These are phyloP conservation scores for Acanthamoeba healyi DNA, from an alignment of 208 protist species.

Conservation along the genomic window DNA sequence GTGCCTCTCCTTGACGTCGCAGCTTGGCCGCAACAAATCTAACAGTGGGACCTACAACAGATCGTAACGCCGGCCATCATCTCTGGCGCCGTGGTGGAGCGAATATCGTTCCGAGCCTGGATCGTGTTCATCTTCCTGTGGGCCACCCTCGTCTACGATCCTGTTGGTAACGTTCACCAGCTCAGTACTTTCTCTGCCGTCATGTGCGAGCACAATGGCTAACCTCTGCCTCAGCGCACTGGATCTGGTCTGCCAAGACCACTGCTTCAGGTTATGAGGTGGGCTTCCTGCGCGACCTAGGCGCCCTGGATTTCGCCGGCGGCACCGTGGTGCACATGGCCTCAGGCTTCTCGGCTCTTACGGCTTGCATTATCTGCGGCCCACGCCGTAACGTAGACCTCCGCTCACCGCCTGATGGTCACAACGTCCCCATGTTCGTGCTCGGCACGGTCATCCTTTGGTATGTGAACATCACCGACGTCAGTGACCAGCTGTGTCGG, in stretches of 20 bases:
- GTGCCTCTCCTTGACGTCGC: too few relatives aligned
- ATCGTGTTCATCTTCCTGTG: slow-evolving; percentile 57
- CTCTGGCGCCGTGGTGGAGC: slow-evolving; percentile 53
- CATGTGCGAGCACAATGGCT: background rate
- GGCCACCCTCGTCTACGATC: slow-evolving; percentile 67
- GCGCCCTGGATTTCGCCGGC: slow-evolving; percentile 80
- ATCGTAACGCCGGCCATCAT: slow-evolving; percentile 66
- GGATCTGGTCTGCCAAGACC: slow-evolving; percentile 47
- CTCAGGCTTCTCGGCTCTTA: slow-evolving; percentile 69
- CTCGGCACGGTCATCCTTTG: slow-evolving; percentile 38
- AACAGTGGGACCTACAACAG: background rate
- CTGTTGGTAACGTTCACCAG: too few relatives aligned
- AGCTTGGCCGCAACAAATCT: background rate
- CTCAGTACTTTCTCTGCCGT: background rate
- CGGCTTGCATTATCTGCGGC: slow-evolving; percentile 33
- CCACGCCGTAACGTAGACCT: slow-evolving; percentile 50
- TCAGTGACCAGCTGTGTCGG: too few relatives aligned
- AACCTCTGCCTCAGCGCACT: background rate
- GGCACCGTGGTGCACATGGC: slow-evolving; percentile 80
- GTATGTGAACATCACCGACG: background rate
- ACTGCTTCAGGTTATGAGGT: background rate
- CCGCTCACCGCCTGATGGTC: slow-evolving; percentile 22
- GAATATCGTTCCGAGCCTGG: slow-evolving; percentile 50
- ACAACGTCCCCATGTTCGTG: slow-evolving; percentile 71
- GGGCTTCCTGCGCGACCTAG: slow-evolving; percentile 70